Evolutionary conservation across 169 alveolate species (phyloP), one percentile per base, ranked within the genome.

Genomic region (Amoebophrya sp.): DNA sequence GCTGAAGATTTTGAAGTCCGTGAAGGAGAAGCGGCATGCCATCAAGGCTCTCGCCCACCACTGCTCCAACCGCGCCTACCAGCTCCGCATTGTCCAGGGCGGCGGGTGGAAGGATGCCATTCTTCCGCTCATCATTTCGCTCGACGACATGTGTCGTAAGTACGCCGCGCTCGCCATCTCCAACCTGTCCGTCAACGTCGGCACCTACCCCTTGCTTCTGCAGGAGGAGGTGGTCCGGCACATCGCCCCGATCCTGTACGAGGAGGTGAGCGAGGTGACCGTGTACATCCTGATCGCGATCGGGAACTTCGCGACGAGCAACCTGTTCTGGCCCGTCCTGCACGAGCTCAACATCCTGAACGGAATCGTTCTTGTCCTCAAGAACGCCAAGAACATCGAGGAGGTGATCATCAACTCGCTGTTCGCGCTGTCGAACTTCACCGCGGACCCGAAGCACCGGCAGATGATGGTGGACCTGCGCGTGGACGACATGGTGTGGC

Each of bases 51-150:
- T 92, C 78, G 92, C 94, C 67, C 89, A 90, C 34, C 91, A 90
- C 50, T 92, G 94, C 69, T 67, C 92, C 50, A 90, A 90, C 50
- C 91, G 94, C 40, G 92, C 92, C 26, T 90, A 90, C 70, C 92
- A 89, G 92, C 29, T 89, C 67, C 31, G 88, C 89, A 69, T 89
- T 23, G 41, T 89, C 39, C 89, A 45, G 18, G 67, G 89, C 10
- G 92, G 92, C 89, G 94, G 94, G 16, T 92, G 94, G 94, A 88
- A 89, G 23, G 88, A 90, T 0, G 94, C 94, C 23, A 92, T 92
- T 70, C 90, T 90, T 48, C 94, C 94, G 41, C 58, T 92, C 45
- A 88, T 92, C 90, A 90, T 89, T 31, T 92, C 94, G 78, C 78
- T 92, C 20, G 94, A 92, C 31, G 92, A 91, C 26, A 15, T 20